A percentile compares a stretch with the other conserved stretches of the same genome.
These are phyloP conservation scores for Populus hybrid DNA, from an alignment of 441 rosid species.

Conservation along the genomic window DNA sequence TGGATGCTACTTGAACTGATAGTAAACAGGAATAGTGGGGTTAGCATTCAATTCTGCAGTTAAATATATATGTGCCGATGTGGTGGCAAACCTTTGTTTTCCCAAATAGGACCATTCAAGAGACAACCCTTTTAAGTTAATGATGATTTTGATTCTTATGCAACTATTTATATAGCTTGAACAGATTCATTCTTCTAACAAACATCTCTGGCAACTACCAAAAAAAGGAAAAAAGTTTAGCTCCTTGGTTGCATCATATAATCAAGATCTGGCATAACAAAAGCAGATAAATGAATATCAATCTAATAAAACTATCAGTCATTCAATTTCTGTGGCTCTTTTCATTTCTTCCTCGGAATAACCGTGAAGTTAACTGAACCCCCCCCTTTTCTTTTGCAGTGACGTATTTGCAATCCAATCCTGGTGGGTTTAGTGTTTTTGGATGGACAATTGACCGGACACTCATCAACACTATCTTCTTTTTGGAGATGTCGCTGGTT, in stretches of 20 bases:
- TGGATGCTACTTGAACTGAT: background rate
- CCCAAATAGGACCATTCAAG: background rate
- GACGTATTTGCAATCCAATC: constrained; percentile 37
- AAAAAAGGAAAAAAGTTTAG: background rate
- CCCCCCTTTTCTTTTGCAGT: constrained; percentile 24
- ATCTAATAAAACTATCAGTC: no score
- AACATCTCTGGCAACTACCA: background rate
- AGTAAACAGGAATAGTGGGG: background rate
- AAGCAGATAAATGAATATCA: background rate
- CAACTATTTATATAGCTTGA: background rate
- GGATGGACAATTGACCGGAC: constrained; percentile 45
- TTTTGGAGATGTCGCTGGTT: no score
- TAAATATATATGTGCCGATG: background rate
- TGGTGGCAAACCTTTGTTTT: background rate
- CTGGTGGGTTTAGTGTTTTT: constrained; percentile 38
- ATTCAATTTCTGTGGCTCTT: background rate
- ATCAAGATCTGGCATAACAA: background rate
- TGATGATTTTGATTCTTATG: background rate
- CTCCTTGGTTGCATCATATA: no score
- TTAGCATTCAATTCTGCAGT: background rate
- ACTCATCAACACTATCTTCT: no score
- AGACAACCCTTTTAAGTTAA: background rate
- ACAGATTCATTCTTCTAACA: background rate
- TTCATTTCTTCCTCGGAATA: background rate
- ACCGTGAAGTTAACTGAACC: background rate